phyloP scores from a whole-genome alignment of 208 protist species.

The Crithidia bombi region DNA sequence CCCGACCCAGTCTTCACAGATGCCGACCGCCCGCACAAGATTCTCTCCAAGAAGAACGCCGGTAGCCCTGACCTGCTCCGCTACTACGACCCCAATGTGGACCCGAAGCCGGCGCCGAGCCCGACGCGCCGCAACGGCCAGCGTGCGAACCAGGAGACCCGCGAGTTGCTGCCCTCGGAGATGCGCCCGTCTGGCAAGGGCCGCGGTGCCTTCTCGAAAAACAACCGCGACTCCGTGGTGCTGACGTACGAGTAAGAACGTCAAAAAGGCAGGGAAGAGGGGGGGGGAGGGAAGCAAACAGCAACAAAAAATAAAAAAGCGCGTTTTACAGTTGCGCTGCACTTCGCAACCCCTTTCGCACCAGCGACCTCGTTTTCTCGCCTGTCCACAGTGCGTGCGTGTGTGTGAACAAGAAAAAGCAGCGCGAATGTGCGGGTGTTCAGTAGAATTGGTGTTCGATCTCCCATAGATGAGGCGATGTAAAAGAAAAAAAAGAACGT shows the following conservation, averaged over 20 bases:
- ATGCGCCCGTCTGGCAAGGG: constrained; percentile 20
- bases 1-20: constrained; percentile 19
- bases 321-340: too few species aligned
- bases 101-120: constrained; percentile 29
- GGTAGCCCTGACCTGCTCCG: constrained; percentile 41
- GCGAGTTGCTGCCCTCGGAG: constrained; percentile 18
- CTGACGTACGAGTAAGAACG: constrained; percentile 10
- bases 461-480: too few species aligned
- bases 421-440: too few species aligned
- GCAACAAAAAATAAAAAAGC: constrained; percentile 7
- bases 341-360: too few species aligned
- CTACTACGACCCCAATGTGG: constrained; percentile 72
- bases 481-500: too few species aligned
- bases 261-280: constrained; percentile 8
- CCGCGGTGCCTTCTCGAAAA: constrained; percentile 22
- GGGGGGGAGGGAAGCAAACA: not conserved
- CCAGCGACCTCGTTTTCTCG: too few species aligned
- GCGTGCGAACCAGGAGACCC: constrained; percentile 47
- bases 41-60: constrained; percentile 31
- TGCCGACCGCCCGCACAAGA: constrained; percentile 19
- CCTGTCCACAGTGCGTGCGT: too few species aligned
- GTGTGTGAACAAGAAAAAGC: too few species aligned
- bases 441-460: too few species aligned
- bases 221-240: constrained; percentile 11
- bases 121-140: constrained; percentile 28